Base-by-base conservation (phyloP, 768 basidiomycete genomes). In the Imleria badia region DNA sequence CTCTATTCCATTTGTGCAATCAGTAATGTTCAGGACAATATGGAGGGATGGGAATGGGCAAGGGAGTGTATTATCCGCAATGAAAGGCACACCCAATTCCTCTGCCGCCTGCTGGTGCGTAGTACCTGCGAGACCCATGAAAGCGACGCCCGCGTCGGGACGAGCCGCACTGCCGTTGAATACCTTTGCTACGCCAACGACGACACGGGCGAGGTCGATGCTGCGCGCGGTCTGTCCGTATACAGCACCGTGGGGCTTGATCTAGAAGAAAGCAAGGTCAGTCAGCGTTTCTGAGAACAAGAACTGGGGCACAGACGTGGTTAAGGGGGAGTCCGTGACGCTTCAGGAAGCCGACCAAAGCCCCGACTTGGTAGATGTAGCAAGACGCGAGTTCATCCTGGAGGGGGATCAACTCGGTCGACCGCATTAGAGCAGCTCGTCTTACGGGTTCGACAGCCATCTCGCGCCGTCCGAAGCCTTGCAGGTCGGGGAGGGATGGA, bases 301-400 rank as follows among this genome's bases (percentile, higher is more conserved):
- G 11, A 41, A 52, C 11, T 17, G 5, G 26, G 10, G 5, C 20
- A 59, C 77, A 33, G 69, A 81, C 85, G 55, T 89, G 86, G 60
- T 86, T 79, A 20, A 86, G 64, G 2, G 69, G 65, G 6, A 87
- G 59, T 0, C 72, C 78, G 48, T 86, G 75, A 2, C 75, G 64
- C 41, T 77, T 80, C 50, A 88, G 70, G 66, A 87, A 87, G 0
- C 82, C 84, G 5, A 66, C 69, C 8, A 87, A 68, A 0, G 86
- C 84, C n/a, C 85, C 86, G 30, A 86, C 79, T 72, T 87, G 86
- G 61, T 85, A 86, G 6, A 82, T 73, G 55, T 87, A 81, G 62
- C 81, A 82, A 23, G 79, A 74, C 8, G 69, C 72, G 33, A 86
- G 75, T 55, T 84, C 83, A 3, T 81, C 79, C 81, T 85, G 20